Evolutionary conservation across 345 rosid genomes (phyloP).

Genomic region (Camelina hispida): DNA sequence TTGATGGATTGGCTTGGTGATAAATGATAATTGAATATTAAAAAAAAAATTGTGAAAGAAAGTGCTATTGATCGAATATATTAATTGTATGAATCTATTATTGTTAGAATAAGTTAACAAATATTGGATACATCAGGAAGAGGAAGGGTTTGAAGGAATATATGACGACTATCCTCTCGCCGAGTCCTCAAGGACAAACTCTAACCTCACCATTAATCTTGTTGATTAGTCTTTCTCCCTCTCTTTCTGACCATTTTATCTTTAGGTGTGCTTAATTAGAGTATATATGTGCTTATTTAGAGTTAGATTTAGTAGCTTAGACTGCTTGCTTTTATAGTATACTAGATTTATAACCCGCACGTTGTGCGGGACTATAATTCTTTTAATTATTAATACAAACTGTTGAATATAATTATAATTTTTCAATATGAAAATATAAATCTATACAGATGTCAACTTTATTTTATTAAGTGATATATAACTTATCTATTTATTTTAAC

Average conservation of each 20-base stretch:
- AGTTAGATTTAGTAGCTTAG: background rate
- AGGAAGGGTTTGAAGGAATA: background rate
- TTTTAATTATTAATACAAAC: too few relatives aligned
- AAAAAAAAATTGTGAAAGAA: background rate
- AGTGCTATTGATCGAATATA: background rate
- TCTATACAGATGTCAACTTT: too few relatives aligned
- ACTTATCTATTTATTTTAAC: too few relatives aligned
- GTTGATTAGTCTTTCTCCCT: background rate
- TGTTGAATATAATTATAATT: too few relatives aligned
- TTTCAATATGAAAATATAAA: too few relatives aligned
- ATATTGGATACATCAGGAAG: background rate
- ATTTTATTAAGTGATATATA: too few relatives aligned
- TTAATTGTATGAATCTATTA: background rate
- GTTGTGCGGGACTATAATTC: too few relatives aligned
- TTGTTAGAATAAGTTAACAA: background rate
- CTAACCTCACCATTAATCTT: background rate
- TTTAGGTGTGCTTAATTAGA: background rate
- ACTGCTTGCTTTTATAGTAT: constrained; percentile 11
- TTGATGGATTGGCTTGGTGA: background rate
- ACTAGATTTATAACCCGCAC: too few relatives aligned
- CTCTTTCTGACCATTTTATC: background rate
- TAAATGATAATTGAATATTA: background rate
- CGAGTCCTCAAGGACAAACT: background rate
- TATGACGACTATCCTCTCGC: background rate
- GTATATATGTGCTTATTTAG: background rate